Evolutionary conservation across 2,329 filamentous ascomycete species (phyloP).

Genomic region (Leptographium lundbergii): DNA sequence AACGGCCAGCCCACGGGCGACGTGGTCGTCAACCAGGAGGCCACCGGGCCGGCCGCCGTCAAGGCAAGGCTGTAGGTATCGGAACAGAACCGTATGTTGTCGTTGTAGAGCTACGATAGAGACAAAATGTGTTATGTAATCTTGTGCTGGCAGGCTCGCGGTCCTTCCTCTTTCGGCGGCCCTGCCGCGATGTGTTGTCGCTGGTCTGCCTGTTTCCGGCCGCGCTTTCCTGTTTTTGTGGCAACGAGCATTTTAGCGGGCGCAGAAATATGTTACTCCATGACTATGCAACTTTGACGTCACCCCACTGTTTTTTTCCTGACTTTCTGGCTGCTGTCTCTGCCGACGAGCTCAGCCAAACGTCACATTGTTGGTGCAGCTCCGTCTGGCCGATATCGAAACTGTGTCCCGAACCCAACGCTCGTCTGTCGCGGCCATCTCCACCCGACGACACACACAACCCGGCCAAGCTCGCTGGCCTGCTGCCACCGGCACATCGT

Average conservation of each 20-base stretch:
- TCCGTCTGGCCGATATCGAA: not conserved
- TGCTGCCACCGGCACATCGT: too few relatives aligned
- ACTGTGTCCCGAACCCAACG: not conserved
- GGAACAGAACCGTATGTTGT: too few relatives aligned
- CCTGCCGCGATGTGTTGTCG: not conserved
- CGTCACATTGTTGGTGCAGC: not conserved
- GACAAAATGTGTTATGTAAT: not conserved
- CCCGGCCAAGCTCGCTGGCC: too few relatives aligned
- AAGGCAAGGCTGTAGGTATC: constrained; percentile 20
- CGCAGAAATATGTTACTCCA: not conserved
- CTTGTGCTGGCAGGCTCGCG: not conserved
- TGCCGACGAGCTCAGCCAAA: not conserved
- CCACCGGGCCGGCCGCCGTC: constrained; percentile 45
- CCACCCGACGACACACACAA: too few relatives aligned
- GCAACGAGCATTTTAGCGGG: not conserved
- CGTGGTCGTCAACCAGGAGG: constrained; percentile 75
- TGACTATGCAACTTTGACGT: not conserved
- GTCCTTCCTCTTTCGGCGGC: not conserved
- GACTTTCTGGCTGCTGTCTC: not conserved
- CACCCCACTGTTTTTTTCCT: not conserved
- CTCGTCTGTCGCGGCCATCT: too few relatives aligned
- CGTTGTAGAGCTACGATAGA: too few relatives aligned
- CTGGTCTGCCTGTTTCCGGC: not conserved
- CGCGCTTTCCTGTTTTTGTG: not conserved
- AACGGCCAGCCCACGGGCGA: constrained; percentile 64